These are phyloP conservation scores for Grigorovia transvaalensis DNA, from an alignment of 805 yeast species.

Conservation along the genomic window DNA sequence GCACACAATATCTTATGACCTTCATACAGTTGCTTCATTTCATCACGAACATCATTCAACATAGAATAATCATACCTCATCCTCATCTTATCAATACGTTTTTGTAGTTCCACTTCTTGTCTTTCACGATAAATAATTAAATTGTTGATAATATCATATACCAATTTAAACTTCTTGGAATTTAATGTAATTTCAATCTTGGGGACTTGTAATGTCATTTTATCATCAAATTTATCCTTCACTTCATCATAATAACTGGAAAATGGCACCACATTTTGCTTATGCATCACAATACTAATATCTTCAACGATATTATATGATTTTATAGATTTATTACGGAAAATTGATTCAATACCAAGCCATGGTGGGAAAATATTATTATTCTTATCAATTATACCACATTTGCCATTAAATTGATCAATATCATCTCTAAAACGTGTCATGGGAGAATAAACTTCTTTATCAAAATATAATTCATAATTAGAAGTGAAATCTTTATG, in stretches of 20 bases:
- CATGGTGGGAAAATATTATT: slow-evolving; percentile 74
- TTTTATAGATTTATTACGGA: slow-evolving; percentile 38
- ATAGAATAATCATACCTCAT: slow-evolving; percentile 65
- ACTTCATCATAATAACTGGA: slow-evolving; percentile 27
- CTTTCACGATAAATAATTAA: slow-evolving; percentile 71
- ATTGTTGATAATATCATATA: slow-evolving; percentile 52
- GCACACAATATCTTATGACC: slow-evolving; percentile 34
- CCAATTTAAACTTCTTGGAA: slow-evolving; percentile 59
- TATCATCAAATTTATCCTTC: slow-evolving; percentile 30
- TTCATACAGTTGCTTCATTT: slow-evolving; percentile 41
- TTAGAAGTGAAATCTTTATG: slow-evolving; percentile 37
- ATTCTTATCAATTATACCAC: slow-evolving; percentile 38
- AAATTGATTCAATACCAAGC: slow-evolving; percentile 63
- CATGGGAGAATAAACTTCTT: slow-evolving; percentile 33
- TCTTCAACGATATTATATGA: slow-evolving; percentile 50
- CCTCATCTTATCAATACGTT: slow-evolving; percentile 53
- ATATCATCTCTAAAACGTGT: not conserved
- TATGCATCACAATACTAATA: slow-evolving; percentile 51
- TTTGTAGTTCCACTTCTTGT: slow-evolving; percentile 42
- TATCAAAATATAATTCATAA: slow-evolving; percentile 36
- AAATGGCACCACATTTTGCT: slow-evolving; percentile 42
- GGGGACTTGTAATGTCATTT: slow-evolving; percentile 57
- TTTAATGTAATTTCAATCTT: slow-evolving; percentile 57
- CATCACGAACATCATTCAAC: slow-evolving; percentile 36
- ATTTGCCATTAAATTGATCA: not conserved